Evolutionary conservation across 257 asterid species (phyloP), one percentile per base, ranked within the genome.

Genomic region (Eustoma russellianum): DNA sequence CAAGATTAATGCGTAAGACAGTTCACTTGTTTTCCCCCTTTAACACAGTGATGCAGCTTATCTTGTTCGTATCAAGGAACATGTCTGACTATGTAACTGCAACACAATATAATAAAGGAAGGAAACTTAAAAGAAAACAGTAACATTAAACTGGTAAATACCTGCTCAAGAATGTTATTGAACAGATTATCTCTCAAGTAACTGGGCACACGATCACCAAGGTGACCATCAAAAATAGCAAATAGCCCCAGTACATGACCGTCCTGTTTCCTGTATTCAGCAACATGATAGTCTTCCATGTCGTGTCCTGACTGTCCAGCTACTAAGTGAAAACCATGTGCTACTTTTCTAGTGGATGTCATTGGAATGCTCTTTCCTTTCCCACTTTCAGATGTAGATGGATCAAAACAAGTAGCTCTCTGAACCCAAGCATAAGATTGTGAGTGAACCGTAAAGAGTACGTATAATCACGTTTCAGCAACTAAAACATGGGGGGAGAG

Each of bases 201-300:
- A 61, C 60, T 85, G 10, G 88, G 92, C 33, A 85, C 88, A 14
- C 86, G 84, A 71, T 77, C 80, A 40, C 92, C 95, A 17, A 85
- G 70, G 63, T 85, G 95, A 1, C 95, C 92, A 33, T 85, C 92
- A 61, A 77, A 85, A 59, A 85, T 82, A 1, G 92, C 95, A 53
- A 85, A 85, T 66, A 85, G 63, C n/a, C 92, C 95, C 49, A 85
- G 92, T 10, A 51, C 70, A 52, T 80, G 93, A 6, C 71, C 89
- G 64, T 69, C 71, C 65, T 11, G 68, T 63, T 76, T 78, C 43
- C 70, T 66, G 62, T 85, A 85, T 58, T 85, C 93, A 0, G 93
- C 95, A 16, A 85, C 86, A 54, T 85, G 93, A 46, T 79, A 85
- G 52, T 82, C 95, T 63, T 85, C 95, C 95, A 85, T 85, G 62